Percentiles rank a stretch among this genome's conserved stretches.
These are phyloP conservation scores for Leptosphaerulina australis DNA, from an alignment of 2,329 filamentous ascomycete species.

Conservation along the genomic window DNA sequence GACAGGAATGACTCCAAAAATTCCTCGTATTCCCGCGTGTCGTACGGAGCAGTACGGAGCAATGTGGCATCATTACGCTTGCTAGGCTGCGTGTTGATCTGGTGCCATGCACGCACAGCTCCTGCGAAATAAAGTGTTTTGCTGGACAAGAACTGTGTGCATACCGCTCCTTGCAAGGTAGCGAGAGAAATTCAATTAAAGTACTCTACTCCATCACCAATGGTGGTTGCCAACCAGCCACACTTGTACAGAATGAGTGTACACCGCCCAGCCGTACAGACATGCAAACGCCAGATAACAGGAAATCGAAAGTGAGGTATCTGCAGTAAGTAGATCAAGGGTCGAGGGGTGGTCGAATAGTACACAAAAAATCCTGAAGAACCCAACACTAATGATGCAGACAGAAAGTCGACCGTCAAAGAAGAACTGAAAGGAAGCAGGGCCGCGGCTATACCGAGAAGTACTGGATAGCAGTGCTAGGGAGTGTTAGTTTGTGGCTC, in stretches of 20 bases:
- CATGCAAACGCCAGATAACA: constrained; percentile 18
- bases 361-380: constrained; percentile 6
- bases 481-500: background rate
- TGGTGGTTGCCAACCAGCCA: background rate
- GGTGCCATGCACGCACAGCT: background rate
- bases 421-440: constrained; percentile 5
- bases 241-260: constrained; percentile 25
- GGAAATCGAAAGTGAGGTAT: constrained; percentile 11
- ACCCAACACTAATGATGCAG: constrained; percentile 19
- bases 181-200: constrained; percentile 29
- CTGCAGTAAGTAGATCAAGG: constrained; percentile 12
- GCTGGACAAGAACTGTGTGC: background rate
- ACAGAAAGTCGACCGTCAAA: constrained; percentile 14
- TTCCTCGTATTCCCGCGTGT: too few relatives aligned
- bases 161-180: background rate
- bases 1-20: too few relatives aligned
- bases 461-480: constrained; percentile 15
- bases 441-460: constrained; percentile 6
- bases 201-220: constrained; percentile 25
- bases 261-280: constrained; percentile 15
- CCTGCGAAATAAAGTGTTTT: background rate
- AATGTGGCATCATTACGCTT: too few relatives aligned
- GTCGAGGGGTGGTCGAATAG: constrained; percentile 11
- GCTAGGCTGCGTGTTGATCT: too few relatives aligned
- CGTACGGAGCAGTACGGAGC: too few relatives aligned